A percentile compares a stretch with the other conserved stretches of the same genome.
phyloP scores from a whole-genome alignment of 1,284 basidiomycete genomes.

The Sanguinoderma infundibulare region DNA sequence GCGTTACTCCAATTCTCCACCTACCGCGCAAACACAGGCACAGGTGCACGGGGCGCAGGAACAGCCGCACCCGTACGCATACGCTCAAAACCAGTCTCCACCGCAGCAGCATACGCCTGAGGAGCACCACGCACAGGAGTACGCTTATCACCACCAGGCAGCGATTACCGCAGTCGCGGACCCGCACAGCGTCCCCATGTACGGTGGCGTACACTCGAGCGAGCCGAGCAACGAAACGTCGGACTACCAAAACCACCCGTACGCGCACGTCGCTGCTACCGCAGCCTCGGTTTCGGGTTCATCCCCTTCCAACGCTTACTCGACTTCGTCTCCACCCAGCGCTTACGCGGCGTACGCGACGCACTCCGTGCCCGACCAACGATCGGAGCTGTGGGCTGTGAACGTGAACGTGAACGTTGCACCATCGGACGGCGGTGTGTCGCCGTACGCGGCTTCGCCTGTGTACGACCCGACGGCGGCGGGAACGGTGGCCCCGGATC shows the following conservation, averaged over 20 bases:
- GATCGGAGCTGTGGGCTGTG: slow-evolving; percentile 23
- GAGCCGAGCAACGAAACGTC: not conserved
- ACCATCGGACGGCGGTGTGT: not conserved
- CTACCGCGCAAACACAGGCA: too few species aligned
- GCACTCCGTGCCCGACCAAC: slow-evolving; percentile 14
- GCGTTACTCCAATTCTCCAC: not conserved
- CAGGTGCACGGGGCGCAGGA: not conserved
- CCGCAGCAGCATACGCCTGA: not conserved
- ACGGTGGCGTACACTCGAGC: slow-evolving; percentile 20
- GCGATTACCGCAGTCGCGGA: not conserved
- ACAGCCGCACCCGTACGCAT: slow-evolving; percentile 6
- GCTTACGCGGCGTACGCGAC: slow-evolving; percentile 6
- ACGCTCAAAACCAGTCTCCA: slow-evolving; percentile 6
- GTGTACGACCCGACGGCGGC: not conserved
- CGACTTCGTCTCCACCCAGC: not conserved
- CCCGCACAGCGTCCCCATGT: slow-evolving; percentile 22
- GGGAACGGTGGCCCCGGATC: not conserved
- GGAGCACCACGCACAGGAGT: slow-evolving; percentile 1
- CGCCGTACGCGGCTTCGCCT: slow-evolving; percentile 4
- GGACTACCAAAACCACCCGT: slow-evolving; percentile 9
- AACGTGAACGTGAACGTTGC: slow-evolving; percentile 10
- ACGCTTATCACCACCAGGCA: slow-evolving; percentile 10
- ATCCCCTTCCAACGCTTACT: not conserved
- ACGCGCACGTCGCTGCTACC: not conserved
- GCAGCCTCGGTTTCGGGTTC: not conserved